These are phyloP conservation scores for Euphrasia arctica DNA, from an alignment of 305 asterid genomes.

Conservation along the genomic window DNA sequence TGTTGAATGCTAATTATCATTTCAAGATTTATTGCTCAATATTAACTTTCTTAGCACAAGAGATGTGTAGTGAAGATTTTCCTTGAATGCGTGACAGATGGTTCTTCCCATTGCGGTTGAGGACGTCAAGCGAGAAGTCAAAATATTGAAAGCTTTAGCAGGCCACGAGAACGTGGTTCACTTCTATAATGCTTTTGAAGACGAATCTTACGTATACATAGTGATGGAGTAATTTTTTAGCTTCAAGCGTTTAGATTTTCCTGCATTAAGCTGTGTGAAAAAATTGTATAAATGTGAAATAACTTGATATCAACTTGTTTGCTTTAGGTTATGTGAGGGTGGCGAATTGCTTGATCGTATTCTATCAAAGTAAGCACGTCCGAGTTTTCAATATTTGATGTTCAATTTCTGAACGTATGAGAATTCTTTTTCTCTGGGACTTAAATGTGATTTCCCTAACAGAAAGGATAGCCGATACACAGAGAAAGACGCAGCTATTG, in stretches of 20 bases:
- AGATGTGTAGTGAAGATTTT: neutral
- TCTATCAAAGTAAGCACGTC: constrained; percentile 67
- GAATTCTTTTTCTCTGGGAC: constrained; percentile 11
- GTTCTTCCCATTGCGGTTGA: constrained; percentile 78
- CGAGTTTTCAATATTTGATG: neutral
- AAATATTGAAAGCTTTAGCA: constrained; percentile 74
- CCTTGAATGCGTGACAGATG: constrained; percentile 47
- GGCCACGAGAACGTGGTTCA: constrained; percentile 85
- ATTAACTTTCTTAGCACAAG: neutral
- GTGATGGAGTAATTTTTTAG: constrained; percentile 71
- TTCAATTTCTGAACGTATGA: neutral
- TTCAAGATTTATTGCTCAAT: neutral
- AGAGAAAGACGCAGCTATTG: constrained; percentile 95
- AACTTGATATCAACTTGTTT: constrained; percentile 18
- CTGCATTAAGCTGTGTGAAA: neutral
- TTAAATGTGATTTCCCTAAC: constrained; percentile 30
- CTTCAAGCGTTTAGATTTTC: neutral
- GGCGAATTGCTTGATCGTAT: constrained; percentile 91
- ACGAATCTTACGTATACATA: constrained; percentile 65
- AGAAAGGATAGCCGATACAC: constrained; percentile 96
- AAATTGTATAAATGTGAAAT: constrained; percentile 16
- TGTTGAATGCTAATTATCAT: neutral
- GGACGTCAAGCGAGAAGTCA: constrained; percentile 85
- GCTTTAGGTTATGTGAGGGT: constrained; percentile 72
- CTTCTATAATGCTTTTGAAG: constrained; percentile 73